Evolutionary conservation across 495 filamentous ascomycete species (phyloP).

Genomic region (Xylaria scruposa): DNA sequence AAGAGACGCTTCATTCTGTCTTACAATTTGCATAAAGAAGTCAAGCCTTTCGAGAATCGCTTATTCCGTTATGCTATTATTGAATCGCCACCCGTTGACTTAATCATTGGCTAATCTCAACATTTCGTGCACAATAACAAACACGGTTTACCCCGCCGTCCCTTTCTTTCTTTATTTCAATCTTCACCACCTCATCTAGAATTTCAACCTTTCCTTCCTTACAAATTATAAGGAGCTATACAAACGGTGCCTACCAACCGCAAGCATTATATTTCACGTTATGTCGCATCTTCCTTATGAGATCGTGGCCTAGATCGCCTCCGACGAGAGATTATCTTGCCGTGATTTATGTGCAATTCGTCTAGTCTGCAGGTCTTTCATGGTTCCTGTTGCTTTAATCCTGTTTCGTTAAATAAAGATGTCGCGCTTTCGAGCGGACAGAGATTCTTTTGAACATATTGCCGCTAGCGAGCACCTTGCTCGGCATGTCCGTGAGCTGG

Average conservation of each 20-base stretch:
- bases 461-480: not conserved
- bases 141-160: not conserved
- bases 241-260: not conserved
- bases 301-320: not conserved
- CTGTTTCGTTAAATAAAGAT: not conserved
- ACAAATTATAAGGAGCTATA: not conserved
- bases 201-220: not conserved
- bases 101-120: not conserved
- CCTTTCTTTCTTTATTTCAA: no score
- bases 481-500: not conserved
- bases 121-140: not conserved
- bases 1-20: slow-evolving; percentile 22
- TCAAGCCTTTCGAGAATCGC: not conserved
- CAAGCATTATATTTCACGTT: not conserved
- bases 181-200: no score
- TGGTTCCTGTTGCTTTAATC: not conserved
- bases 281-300: slow-evolving; percentile 1
- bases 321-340: not conserved
- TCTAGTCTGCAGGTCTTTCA: not conserved
- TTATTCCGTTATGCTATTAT: not conserved
- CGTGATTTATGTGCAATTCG: not conserved
- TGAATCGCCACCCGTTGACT: not conserved
- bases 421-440: not conserved
- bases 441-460: not conserved
- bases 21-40: not conserved